Evolutionary conservation across 179 eudicot species (phyloP).

Genomic region (Vitellaria paradoxa): DNA sequence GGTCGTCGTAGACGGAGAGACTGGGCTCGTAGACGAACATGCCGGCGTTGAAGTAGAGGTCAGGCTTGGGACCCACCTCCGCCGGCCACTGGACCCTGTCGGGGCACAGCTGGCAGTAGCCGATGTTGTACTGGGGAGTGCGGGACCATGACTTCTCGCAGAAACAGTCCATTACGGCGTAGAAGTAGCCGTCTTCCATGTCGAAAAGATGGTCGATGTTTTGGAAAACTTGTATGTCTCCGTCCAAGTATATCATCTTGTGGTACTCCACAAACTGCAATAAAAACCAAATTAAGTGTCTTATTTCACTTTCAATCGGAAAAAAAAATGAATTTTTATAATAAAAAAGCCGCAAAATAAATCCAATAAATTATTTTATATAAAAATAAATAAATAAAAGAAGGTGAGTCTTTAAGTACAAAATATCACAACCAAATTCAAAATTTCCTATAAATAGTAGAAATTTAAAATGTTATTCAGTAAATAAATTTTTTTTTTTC

Average conservation of each 20-base stretch:
- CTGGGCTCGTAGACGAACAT: constrained; percentile 31
- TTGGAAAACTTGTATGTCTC: constrained; percentile 29
- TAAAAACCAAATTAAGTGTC: too few relatives aligned
- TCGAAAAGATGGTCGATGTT: constrained; percentile 33
- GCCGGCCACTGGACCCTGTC: constrained; percentile 23
- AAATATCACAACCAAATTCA: too few relatives aligned
- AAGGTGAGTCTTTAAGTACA: too few relatives aligned
- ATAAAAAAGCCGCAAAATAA: neutral
- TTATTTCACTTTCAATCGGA: too few relatives aligned
- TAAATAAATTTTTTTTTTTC: too few relatives aligned
- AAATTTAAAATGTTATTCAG: too few relatives aligned
- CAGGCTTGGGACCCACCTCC: constrained; percentile 20
- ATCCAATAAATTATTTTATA: neutral
- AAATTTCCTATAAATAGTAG: neutral
- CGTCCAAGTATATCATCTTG: constrained; percentile 34
- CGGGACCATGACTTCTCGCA: constrained; percentile 28
- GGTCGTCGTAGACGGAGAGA: constrained; percentile 24
- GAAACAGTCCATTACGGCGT: constrained; percentile 30
- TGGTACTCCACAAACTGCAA: constrained; percentile 34
- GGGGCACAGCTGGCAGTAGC: constrained; percentile 31
- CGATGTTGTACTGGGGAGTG: constrained; percentile 26
- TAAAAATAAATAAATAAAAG: neutral
- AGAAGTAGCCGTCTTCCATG: constrained; percentile 21
- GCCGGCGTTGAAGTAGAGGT: constrained; percentile 30
- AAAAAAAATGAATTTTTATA: too few relatives aligned